These are phyloP conservation scores for Ganoderma multipileum DNA, from an alignment of 1,284 basidiomycete genomes.

Conservation along the genomic window DNA sequence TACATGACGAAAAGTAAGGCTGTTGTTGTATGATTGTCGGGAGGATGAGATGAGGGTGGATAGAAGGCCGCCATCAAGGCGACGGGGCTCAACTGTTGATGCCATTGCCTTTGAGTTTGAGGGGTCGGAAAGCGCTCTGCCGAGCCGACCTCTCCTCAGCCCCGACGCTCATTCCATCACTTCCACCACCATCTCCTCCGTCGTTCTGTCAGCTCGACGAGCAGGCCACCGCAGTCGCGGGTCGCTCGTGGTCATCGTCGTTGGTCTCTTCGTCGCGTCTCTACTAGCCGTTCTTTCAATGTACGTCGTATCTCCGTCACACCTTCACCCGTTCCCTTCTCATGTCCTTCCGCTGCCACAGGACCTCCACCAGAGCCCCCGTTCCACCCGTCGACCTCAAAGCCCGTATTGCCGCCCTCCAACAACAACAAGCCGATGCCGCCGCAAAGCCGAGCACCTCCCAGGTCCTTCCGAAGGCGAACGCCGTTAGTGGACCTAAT, in stretches of 20 bases:
- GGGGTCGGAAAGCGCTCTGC: conserved; percentile 6
- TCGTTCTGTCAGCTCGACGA: conserved; percentile 33
- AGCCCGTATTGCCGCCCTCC: conserved; percentile 77
- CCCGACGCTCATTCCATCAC: conserved; percentile 32
- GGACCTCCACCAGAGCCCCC: conserved; percentile 45
- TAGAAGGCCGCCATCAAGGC: conserved; percentile 24
- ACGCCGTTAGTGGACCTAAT: conserved; percentile 43
- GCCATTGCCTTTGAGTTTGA: conserved; percentile 2
- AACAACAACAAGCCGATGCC: conserved; percentile 58
- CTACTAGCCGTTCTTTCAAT: conserved; percentile 34
- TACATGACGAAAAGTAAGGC: conserved; percentile 18
- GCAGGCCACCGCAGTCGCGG: conserved; percentile 42
- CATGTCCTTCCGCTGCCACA: conserved; percentile 21
- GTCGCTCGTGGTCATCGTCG: conserved; percentile 41
- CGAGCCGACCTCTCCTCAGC: conserved; percentile 10
- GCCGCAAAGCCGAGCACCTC: conserved; percentile 29
- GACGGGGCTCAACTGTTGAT: conserved; percentile 16
- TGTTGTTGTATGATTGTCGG: conserved; percentile 28
- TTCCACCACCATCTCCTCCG: conserved; percentile 35
- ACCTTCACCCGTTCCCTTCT: conserved; percentile 17
- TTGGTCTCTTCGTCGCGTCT: conserved; percentile 28
- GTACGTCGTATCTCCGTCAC: conserved; percentile 28
- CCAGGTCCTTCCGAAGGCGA: conserved; percentile 38
- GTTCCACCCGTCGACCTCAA: conserved; percentile 66
- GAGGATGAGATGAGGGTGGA: conserved; percentile 9